Percentiles rank a stretch among this genome's conserved stretches.
phyloP scores from a whole-genome alignment of 2,329 filamentous ascomycete genomes.

The Ambrosiella beaveri region DNA sequence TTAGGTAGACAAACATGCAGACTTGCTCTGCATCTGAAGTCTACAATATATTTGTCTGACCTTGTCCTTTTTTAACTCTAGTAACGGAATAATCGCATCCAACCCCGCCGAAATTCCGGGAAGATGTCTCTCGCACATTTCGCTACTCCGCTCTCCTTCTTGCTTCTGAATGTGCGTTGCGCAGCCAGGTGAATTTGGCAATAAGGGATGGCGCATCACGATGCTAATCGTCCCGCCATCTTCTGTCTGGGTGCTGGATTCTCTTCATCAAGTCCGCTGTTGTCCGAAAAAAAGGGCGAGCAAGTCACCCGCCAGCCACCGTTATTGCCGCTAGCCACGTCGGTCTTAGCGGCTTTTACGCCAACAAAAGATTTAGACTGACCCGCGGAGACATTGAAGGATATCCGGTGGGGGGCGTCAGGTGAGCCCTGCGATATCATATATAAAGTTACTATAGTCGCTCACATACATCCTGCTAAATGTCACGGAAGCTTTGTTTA shows the following conservation, averaged over 20 bases:
- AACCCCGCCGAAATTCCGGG: too few relatives aligned
- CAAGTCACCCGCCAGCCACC: not conserved
- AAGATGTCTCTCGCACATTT: not conserved
- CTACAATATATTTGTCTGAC: too few relatives aligned
- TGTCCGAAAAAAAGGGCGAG: not conserved
- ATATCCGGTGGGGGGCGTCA: not conserved
- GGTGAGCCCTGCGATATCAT: too few relatives aligned
- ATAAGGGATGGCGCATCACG: not conserved
- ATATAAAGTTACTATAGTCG: too few relatives aligned
- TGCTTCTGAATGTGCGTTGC: not conserved
- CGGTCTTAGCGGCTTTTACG: not conserved
- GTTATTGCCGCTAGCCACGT: not conserved
- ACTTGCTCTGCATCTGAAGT: not conserved
- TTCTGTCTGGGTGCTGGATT: not conserved
- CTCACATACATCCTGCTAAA: too few relatives aligned
- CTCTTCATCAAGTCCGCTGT: not conserved
- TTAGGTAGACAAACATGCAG: not conserved
- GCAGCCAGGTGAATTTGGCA: not conserved
- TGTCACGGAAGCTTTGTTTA: too few relatives aligned
- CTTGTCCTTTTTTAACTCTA: too few relatives aligned
- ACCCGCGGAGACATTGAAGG: not conserved
- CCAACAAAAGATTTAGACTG: not conserved
- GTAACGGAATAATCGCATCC: too few relatives aligned
- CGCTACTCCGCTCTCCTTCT: not conserved
- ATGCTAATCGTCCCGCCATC: too few relatives aligned